Evolutionary conservation across 768 basidiomycete species (phyloP).

Genomic region (Trametopsis cervina): DNA sequence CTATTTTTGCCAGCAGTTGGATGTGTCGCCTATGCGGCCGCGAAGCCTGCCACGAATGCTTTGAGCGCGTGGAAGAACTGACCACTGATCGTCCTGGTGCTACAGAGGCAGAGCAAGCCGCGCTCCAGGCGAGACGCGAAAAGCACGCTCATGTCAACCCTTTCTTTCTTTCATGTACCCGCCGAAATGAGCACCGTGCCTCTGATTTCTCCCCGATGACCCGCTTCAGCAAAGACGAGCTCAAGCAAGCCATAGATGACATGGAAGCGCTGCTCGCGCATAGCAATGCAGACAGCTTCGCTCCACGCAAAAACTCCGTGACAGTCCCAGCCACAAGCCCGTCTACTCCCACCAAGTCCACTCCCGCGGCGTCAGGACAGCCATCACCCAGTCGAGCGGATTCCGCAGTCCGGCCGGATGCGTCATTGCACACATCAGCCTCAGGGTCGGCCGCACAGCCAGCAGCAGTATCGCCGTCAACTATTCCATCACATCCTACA

Average conservation of each 20-base stretch:
- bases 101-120: slow-evolving; percentile 39
- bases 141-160: slow-evolving; percentile 60
- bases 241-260: slow-evolving; percentile 55
- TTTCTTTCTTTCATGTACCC: slow-evolving; percentile 67
- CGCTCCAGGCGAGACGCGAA: slow-evolving; percentile 46
- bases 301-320: background rate
- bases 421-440: slow-evolving; percentile 6
- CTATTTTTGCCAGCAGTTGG: slow-evolving; percentile 84
- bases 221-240: slow-evolving; percentile 59
- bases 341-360: background rate
- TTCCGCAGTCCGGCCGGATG: slow-evolving; percentile 8
- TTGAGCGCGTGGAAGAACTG: slow-evolving; percentile 56
- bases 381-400: background rate
- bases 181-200: slow-evolving; percentile 61
- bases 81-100: slow-evolving; percentile 47
- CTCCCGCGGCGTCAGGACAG: background rate
- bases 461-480: background rate
- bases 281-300: slow-evolving; percentile 10
- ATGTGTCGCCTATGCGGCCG: slow-evolving; percentile 89
- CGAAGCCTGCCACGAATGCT: slow-evolving; percentile 85
- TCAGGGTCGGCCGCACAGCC: slow-evolving; percentile 1
- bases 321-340: background rate
- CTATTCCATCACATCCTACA: slow-evolving; percentile 39
- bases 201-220: slow-evolving; percentile 76
- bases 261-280: slow-evolving; percentile 53